Evolutionary conservation across 2,329 filamentous ascomycete species (phyloP), one percentile per base, ranked within the genome.

Genomic region (Stachybotrys chartarum): DNA sequence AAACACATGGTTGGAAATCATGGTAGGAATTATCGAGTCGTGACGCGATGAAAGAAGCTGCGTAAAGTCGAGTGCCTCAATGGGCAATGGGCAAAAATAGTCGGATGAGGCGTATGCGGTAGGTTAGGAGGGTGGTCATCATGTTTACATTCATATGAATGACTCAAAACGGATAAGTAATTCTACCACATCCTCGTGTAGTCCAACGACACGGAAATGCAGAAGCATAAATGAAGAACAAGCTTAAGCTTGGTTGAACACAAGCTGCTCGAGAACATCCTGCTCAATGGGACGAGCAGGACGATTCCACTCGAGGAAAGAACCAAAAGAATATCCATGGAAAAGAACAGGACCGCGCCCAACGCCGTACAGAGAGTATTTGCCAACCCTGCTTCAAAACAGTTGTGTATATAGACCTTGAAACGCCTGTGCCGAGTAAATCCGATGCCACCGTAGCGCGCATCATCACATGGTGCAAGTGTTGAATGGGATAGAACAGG

Each of bases 401-500:
- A 42, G 10, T 42, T 42, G 24, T 42, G 35, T 42, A 14, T 14
- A 42, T 2, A 14, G 10, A 42, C 8, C 35, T 14, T 14, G 5
- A 42, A 42, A 42, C 35, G 35, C 35, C 35, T 42, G 8, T 42
- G 35, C 35, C 35, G 14, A 42, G 10, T 10, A 42, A 45, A 16
- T 30, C 24, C 30, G 7, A 30, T 10, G 35, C 35, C 35, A 42
- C 35, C 3, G 35, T 14, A 10, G 14, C 5, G 35, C 14, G 35
- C 35, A 10, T 14, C 10, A 10, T 42, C 35, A 42, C 35, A 42
- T 42, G 10, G 10, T 42, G 53, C 67, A 69, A 39, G 63, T 59
- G 57, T 68, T 70, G 58, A 71, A 70, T 6, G 62, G 60, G 31
- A 69, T 62, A 7, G 64, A 58, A 5, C 61, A 64, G 30, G 66